Base-by-base conservation (phyloP, 1,284 basidiomycete species). In the Schizophyllum commune region DNA sequence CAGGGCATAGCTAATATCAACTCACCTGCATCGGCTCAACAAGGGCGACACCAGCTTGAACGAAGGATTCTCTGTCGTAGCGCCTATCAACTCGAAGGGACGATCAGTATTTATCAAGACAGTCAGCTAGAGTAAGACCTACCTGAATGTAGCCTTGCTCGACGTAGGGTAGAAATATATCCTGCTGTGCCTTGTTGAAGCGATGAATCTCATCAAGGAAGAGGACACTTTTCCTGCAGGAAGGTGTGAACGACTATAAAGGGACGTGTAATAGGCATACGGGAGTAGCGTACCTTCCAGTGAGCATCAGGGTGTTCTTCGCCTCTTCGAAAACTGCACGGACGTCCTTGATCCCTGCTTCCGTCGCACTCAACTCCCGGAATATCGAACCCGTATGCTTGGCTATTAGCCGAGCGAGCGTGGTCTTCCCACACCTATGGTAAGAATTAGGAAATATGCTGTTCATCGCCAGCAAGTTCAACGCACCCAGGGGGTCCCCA, bases 41-140 rank as follows among this genome's bases (percentile, higher is more conserved):
- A 95, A 76, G 4, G 92, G 90, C 39, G 83, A 83, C 58, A 85
- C 91, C 53, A 92, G 73, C 66, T 89, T 92, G 77, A 96, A 96
- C 1, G 91, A 93, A 0, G 94, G 94, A 68, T 96, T 96, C 72
- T 96, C 94, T 0, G 94, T 96, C 2, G 94, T 96, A 0, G 94
- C 93, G 17, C 92, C 92, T 63, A 96, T 85, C 39, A 96, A 77
- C 80, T 88, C 56, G 60, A 60, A 65, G 61, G 27, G 52, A 68
- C 61, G 60, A 63, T 56, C 21, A 67, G 67, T 5, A 60, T 60
- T 61, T 39, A 20, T 56, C 55, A 33, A 51, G 53, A 21, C n/a
- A n/a, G n/a, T n/a, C 34, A 52, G 47, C 56, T 13, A 56, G 19
- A 32, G 6, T 7, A 54, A 21, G 13, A 61, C 67, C 58, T 63